A percentile compares a stretch with the other conserved stretches of the same genome.
phyloP scores from a whole-genome alignment of 1,284 basidiomycete species.

The Cutaneotrichosporon mucoides region DNA sequence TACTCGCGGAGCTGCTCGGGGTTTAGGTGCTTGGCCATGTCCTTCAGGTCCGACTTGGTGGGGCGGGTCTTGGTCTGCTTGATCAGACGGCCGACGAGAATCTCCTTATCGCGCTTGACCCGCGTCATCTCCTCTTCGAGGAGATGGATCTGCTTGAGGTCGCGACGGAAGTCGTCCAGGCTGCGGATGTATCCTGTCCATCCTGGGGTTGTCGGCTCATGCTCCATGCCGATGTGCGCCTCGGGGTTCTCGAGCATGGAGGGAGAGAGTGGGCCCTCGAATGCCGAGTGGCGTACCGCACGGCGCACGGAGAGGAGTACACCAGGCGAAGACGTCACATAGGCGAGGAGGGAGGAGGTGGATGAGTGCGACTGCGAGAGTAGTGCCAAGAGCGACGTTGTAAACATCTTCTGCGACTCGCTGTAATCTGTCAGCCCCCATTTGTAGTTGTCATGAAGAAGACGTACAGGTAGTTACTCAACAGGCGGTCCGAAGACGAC shows the following conservation, averaged over 20 bases:
- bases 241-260: conserved; percentile 7
- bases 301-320: conserved; percentile 43
- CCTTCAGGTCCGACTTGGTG: conserved; percentile 43
- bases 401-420: conserved; percentile 46
- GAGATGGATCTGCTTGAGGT: conserved; percentile 48
- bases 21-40: conserved; percentile 27
- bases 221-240: neutral
- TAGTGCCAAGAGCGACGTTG: conserved; percentile 44
- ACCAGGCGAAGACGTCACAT: conserved; percentile 49
- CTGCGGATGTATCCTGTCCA: conserved; percentile 46
- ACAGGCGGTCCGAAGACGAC: conserved; percentile 45
- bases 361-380: conserved; percentile 50
- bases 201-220: conserved; percentile 31
- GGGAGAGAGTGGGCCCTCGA: conserved; percentile 46
- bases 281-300: conserved; percentile 46
- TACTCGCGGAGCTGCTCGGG: conserved; percentile 4
- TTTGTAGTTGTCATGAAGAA: neutral
- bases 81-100: conserved; percentile 47
- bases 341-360: conserved; percentile 48
- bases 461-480: conserved; percentile 49
- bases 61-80: conserved; percentile 47
- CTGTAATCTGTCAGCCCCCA: conserved; percentile 16
- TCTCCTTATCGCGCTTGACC: conserved; percentile 48
- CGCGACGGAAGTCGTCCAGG: conserved; percentile 47
- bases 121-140: conserved; percentile 48